Base-by-base conservation (phyloP, 164 flowering plant species). In the Nymphaea colorata region DNA sequence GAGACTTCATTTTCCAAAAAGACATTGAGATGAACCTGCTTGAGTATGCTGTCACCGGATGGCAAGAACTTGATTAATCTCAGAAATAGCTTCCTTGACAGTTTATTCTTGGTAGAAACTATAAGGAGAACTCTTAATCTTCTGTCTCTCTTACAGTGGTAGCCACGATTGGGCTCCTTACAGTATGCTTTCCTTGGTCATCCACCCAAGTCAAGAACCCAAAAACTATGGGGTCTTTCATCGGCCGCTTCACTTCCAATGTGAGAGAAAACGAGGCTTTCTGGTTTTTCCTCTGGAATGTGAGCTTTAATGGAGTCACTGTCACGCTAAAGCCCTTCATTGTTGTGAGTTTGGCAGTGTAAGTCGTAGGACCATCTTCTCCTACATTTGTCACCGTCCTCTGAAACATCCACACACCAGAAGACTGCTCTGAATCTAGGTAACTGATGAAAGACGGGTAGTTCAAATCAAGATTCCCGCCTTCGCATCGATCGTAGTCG, bases 311-410 rank as follows among this genome's bases (percentile, higher is more conserved):
- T 1, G 95, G 95, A 65, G 18, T 70, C 0, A 89, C 90, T 2
- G 25, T 73, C 15, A 89, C 80, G 17, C 55, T 47, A 6, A 47
- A 2, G 12, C 11, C 7, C 7, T 47, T 12, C 11, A 7, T 47
- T 47, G 12, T 47, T 47, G 55, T 47, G 11, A 47, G 11, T 2
- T 47, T 47, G 55, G 5, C 55, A 2, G 80, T 90, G 0, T 16
- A 71, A 68, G 87, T 87, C 14, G 69, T 78, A 3, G 85, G 65
- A 43, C 6, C 43, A 11, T 65, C 79, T 3, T 75, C 75, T 17
- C 87, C 94, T 2, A 86, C 84, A 66, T 86, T 85, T 6, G 91
- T 88, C 66, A 86, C 84, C 4, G 80, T 82, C 68, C 94, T 78
- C 6, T 53, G 17, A 70, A 85, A 86, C 55, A 2, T 47, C 55